phyloP scores from a whole-genome alignment of 1,284 basidiomycete species.

The Pascua guehoae region DNA sequence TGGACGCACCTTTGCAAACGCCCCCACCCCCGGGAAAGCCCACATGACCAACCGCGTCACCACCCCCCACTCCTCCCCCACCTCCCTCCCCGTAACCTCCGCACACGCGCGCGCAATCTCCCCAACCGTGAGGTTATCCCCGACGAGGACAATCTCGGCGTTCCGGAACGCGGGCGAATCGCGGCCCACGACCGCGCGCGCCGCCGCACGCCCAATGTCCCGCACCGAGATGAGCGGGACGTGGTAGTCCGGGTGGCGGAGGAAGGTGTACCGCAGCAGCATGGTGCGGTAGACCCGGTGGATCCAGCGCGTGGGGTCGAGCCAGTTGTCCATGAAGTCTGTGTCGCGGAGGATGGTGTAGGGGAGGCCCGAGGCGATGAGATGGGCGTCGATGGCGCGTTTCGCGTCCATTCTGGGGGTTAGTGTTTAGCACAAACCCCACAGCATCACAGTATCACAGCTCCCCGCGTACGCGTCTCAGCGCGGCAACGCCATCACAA shows the following conservation, averaged over 20 bases:
- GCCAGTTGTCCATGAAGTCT: slow-evolving; percentile 18
- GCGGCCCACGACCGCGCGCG: slow-evolving; percentile 15
- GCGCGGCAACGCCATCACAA: no score
- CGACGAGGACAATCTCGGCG: slow-evolving; percentile 18
- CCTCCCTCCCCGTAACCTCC: slow-evolving; percentile 12
- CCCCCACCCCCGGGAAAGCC: not conserved
- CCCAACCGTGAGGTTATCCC: slow-evolving; percentile 19
- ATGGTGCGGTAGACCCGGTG: slow-evolving; percentile 24
- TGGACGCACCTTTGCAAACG: slow-evolving; percentile 17
- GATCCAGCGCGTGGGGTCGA: slow-evolving; percentile 13
- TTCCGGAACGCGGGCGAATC: no score
- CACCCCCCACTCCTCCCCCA: slow-evolving; percentile 13
- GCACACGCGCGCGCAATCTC: slow-evolving; percentile 20
- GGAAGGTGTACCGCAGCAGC: slow-evolving; percentile 21
- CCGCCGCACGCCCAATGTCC: slow-evolving; percentile 24
- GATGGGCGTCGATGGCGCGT: slow-evolving; percentile 24
- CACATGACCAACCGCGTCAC: slow-evolving; percentile 13
- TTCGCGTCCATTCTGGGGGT: slow-evolving; percentile 20
- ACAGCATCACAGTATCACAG: no score
- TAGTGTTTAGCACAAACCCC: no score
- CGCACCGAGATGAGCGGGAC: slow-evolving; percentile 12
- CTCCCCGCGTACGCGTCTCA: no score
- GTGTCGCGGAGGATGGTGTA: slow-evolving; percentile 7
- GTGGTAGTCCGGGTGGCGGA: no score
- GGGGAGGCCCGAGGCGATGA: slow-evolving; percentile 3